Percentiles rank a stretch among this genome's conserved stretches.
These are phyloP conservation scores for Elongisporangium anandrum DNA, from an alignment of 352 stramenopile genomes.

Conservation along the genomic window DNA sequence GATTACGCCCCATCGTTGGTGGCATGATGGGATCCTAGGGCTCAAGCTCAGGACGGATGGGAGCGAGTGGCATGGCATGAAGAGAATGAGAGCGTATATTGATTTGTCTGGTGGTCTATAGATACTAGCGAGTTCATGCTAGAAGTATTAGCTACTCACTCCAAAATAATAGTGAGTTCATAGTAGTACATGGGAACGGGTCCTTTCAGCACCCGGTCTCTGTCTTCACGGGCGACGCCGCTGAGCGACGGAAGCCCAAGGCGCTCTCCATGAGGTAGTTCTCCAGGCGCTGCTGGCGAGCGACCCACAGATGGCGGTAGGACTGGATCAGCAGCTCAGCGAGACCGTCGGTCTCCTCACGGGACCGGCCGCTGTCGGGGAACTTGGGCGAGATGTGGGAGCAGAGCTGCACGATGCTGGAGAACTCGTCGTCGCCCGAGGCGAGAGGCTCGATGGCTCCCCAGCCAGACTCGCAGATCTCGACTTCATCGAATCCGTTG, in stretches of 20 bases:
- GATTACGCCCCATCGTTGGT: no score
- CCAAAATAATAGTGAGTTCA: no score
- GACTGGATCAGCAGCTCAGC: slow-evolving; percentile 36
- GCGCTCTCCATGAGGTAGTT: slow-evolving; percentile 47
- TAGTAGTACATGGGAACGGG: no score
- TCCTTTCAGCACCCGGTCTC: no score
- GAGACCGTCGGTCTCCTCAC: slow-evolving; percentile 40
- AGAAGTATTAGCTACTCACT: no score
- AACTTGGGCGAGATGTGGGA: slow-evolving; percentile 40
- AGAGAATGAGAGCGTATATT: no score
- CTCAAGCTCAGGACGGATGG: no score
- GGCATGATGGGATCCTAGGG: no score
- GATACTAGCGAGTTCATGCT: no score
- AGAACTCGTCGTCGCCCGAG: slow-evolving; percentile 16
- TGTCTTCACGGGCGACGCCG: no score
- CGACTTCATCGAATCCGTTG: slow-evolving; percentile 20
- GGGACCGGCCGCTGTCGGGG: slow-evolving; percentile 22
- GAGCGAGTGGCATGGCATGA: no score
- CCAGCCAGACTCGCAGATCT: slow-evolving; percentile 50
- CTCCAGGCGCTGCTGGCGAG: slow-evolving; percentile 41
- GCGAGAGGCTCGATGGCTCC: slow-evolving; percentile 34
- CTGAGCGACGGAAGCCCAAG: slow-evolving; percentile 10
- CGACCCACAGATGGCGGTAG: slow-evolving; percentile 39
- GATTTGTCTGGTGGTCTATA: no score
- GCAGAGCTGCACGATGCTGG: slow-evolving; percentile 52